Percentiles rank a stretch among this genome's conserved stretches.
Conservation (phyloP, 106 monocot genomes). For the Hemerocallis citrina region DNA sequence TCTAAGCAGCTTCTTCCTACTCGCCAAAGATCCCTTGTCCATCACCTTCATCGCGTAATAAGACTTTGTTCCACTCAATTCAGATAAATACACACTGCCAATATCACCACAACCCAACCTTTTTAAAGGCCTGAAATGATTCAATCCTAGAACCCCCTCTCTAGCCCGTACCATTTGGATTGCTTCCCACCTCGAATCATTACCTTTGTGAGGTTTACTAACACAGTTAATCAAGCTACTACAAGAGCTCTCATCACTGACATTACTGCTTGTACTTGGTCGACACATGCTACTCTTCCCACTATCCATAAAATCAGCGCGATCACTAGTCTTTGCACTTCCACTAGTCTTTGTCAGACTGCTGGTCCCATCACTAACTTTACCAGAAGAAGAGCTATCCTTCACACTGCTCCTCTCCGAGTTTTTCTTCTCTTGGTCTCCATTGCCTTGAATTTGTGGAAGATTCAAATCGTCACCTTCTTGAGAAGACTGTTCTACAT, state of each 20-base stretch:
- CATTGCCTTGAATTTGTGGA: conserved; percentile 2
- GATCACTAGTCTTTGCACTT: conserved; percentile 11
- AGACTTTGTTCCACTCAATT: conserved; percentile 31
- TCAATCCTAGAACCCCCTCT: conserved; percentile 33
- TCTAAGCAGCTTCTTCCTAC: conserved; percentile 37
- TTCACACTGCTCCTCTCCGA: conserved; percentile 10
- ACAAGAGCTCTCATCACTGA: conserved; percentile 27
- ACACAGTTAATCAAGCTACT: conserved; percentile 18
- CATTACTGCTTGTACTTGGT: conserved; percentile 22
- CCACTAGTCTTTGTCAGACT: conserved; percentile 3
- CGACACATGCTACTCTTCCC: conserved; percentile 5
- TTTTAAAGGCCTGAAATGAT: conserved; percentile 38
- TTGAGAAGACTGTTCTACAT: not conserved
- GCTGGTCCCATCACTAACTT: conserved; percentile 20
- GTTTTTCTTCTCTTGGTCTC: conserved; percentile 11
- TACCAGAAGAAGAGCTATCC: conserved; percentile 13
- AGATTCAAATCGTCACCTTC: not conserved
- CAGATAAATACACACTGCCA: conserved; percentile 44
- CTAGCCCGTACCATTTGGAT: conserved; percentile 17
- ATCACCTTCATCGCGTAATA: conserved; percentile 58
- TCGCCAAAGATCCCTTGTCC: conserved; percentile 44
- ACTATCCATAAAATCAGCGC: conserved; percentile 5
- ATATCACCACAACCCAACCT: conserved; percentile 43
- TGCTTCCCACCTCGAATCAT: conserved; percentile 40
- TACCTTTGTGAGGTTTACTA: conserved; percentile 33